phyloP scores from a whole-genome alignment of 805 yeast species.

The Metschnikowia lochheadii region DNA sequence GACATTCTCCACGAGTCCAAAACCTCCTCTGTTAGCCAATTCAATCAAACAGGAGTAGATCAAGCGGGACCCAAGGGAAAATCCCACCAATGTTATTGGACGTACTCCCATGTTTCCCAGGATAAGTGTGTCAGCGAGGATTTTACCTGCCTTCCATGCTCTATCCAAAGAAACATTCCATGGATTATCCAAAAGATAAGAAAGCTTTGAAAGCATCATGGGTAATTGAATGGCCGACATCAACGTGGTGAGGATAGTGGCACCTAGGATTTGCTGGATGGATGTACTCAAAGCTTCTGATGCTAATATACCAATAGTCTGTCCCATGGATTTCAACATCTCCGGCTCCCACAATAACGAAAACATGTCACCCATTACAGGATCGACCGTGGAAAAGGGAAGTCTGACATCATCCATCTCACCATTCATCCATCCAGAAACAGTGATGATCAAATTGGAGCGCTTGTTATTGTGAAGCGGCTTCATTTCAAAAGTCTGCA shows the following conservation, averaged over 20 bases:
- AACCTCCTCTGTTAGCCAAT: constrained; percentile 79
- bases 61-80: constrained; percentile 88
- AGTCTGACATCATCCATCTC: constrained; percentile 91
- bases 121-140: constrained; percentile 86
- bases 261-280: constrained; percentile 91
- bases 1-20: constrained; percentile 86
- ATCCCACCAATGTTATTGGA: constrained; percentile 90
- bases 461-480: constrained; percentile 91
- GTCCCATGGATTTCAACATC: constrained; percentile 93
- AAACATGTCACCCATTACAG: constrained; percentile 94
- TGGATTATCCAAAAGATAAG: constrained; percentile 90
- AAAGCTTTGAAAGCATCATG: constrained; percentile 81
- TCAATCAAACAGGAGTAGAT: constrained; percentile 87
- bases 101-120: constrained; percentile 86
- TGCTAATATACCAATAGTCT: constrained; percentile 88
- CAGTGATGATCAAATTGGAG: constrained; percentile 80
- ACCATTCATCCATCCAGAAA: constrained; percentile 98
- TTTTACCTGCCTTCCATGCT: constrained; percentile 93
- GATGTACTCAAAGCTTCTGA: constrained; percentile 91
- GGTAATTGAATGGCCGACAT: constrained; percentile 94
- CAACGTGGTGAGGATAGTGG: constrained; percentile 80
- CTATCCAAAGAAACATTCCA: constrained; percentile 97
- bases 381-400: constrained; percentile 95
- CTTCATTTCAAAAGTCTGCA: constrained; percentile 86
- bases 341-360: constrained; percentile 98